Evolutionary conservation across 306 rosid genomes (phyloP), one percentile per base, ranked within the genome.

Genomic region (Pyrus bretschneideri): DNA sequence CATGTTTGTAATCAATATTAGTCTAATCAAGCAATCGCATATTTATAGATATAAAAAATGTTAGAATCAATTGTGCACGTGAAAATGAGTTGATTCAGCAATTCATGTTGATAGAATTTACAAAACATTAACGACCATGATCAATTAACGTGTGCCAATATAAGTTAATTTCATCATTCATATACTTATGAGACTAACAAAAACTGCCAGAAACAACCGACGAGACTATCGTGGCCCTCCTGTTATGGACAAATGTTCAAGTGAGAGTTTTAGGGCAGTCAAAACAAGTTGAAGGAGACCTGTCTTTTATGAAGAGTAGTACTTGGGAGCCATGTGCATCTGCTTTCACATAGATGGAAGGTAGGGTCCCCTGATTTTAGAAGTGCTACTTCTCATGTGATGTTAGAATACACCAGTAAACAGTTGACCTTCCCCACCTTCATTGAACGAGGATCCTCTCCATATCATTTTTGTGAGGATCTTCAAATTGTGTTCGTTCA

Each of bases 251-350:
- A 15, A 6, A 51, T 15, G 55, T 51, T 15, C 55, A 51, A 51
- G 55, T 51, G 55, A 51, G 55, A 49, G 55, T 51, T 51, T 3
- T 5, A 0, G 21, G 55, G 55, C 21, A 2, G 65, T 27, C 12
- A 22, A 74, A 61, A 62, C 59, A 78, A 58, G 40, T 57, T 46
- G 52, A 60, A 75, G 77, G 74, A 75, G 17, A 61, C 40, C 55
- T 30, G 45, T 69, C 68, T 69, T 49, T 19, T 66, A 19, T 2
- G 30, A 21, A 27, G 42, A 73, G 76, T 51, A 70, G 40, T 60
- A 22, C 13, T 49, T 22, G 70, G 70, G 72, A 67, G 69, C 84
- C 84, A 83, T 76, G 87, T 83, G 87, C 76, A 40, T 73, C 60
- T 72, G 74, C 42, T 70, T 69, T 74, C 40, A 18, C 58, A 64